Percentiles rank a stretch among this genome's conserved stretches.
These are phyloP conservation scores for Leccinum obscurum DNA, from an alignment of 768 basidiomycete genomes.

Conservation along the genomic window DNA sequence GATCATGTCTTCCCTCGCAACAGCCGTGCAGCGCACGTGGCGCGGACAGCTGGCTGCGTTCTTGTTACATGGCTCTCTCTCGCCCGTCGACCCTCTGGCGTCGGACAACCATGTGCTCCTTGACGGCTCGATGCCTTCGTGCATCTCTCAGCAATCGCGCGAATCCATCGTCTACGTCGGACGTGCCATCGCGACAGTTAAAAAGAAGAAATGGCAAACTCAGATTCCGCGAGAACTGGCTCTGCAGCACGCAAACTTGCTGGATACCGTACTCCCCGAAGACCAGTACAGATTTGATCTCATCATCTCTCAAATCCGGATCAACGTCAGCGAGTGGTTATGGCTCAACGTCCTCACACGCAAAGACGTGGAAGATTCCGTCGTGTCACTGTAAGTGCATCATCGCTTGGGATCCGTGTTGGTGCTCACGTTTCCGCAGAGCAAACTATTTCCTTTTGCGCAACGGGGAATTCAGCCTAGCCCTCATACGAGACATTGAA, in stretches of 20 bases:
- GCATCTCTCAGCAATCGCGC: slow-evolving; percentile 66
- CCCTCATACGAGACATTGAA: slow-evolving; percentile 85
- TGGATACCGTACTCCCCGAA: slow-evolving; percentile 70
- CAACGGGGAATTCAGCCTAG: slow-evolving; percentile 84
- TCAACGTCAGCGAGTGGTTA: slow-evolving; percentile 88
- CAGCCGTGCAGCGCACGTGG: slow-evolving; percentile 81
- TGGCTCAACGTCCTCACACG: slow-evolving; percentile 88
- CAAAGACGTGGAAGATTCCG: slow-evolving; percentile 79
- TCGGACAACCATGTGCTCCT: slow-evolving; percentile 58
- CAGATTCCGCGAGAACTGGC: slow-evolving; percentile 72
- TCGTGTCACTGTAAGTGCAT: slow-evolving; percentile 74
- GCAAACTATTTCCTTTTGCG: slow-evolving; percentile 87
- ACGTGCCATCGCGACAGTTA: slow-evolving; percentile 81
- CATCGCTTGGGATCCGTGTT: not conserved
- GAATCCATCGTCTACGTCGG: slow-evolving; percentile 89
- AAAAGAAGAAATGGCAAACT: slow-evolving; percentile 74
- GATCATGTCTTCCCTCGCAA: slow-evolving; percentile 69
- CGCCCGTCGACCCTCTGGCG: slow-evolving; percentile 62
- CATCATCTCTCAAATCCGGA: slow-evolving; percentile 72
- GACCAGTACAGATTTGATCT: slow-evolving; percentile 77
- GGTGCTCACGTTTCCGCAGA: slow-evolving; percentile 39
- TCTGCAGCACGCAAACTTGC: slow-evolving; percentile 59
- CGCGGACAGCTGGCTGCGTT: slow-evolving; percentile 80
- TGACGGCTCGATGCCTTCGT: slow-evolving; percentile 70
- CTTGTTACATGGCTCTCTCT: slow-evolving; percentile 74